Percentiles rank a stretch among this genome's conserved stretches.
These are phyloP conservation scores for Graphilbum ipis-grandicollis DNA, from an alignment of 2,329 filamentous ascomycete species.

Conservation along the genomic window DNA sequence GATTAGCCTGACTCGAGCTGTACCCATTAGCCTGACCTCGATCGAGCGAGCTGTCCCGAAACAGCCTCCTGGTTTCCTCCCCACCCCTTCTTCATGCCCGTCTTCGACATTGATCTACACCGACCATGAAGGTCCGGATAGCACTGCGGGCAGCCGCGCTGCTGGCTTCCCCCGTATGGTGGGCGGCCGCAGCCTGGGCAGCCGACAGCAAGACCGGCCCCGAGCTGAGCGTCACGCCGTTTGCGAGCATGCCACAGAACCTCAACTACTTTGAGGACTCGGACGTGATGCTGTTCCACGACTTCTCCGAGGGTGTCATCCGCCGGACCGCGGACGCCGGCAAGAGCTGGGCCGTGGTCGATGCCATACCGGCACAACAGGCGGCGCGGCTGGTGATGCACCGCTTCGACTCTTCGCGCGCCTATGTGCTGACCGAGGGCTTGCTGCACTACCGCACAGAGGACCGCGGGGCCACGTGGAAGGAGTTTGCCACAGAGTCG, in stretches of 20 bases:
- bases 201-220: slow-evolving; percentile 40
- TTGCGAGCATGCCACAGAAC: slow-evolving; percentile 48
- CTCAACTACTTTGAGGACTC: slow-evolving; percentile 87
- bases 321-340: slow-evolving; percentile 73
- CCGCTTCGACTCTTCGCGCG: slow-evolving; percentile 59
- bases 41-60: too few species aligned
- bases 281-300: slow-evolving; percentile 61
- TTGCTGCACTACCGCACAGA: slow-evolving; percentile 66
- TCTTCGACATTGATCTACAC: background rate
- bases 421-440: slow-evolving; percentile 58
- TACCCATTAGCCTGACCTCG: too few species aligned
- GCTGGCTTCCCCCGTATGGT: slow-evolving; percentile 26
- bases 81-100: slow-evolving; percentile 1
- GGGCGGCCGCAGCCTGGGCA: slow-evolving; percentile 12
- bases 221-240: slow-evolving; percentile 42
- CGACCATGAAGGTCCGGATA: slow-evolving; percentile 37
- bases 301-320: slow-evolving; percentile 44
- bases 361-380: slow-evolving; percentile 45
- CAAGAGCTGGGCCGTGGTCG: slow-evolving; percentile 51
- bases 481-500: slow-evolving; percentile 47
- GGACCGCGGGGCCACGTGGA: slow-evolving; percentile 71
- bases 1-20: too few species aligned
- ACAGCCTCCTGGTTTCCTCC: background rate
- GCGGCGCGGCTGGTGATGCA: slow-evolving; percentile 54
- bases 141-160: slow-evolving; percentile 29